Percentiles rank a stretch among this genome's conserved stretches.
Conservation (phyloP, 306 rosid genomes). For the Canavalia ensiformis region DNA sequence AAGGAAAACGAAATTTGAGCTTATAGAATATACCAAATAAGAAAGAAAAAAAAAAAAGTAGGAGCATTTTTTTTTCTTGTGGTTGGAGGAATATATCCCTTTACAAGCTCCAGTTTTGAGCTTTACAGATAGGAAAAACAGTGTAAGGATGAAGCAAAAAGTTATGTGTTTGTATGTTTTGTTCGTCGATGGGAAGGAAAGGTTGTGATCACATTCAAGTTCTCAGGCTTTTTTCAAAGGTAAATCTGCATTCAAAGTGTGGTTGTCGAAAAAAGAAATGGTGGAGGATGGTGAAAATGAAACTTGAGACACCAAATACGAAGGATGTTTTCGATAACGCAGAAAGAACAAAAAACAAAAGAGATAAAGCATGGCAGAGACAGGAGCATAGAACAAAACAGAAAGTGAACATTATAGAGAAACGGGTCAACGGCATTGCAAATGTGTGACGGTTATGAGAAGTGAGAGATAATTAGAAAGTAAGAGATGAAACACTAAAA, state of each 20-base stretch:
- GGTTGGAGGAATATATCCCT: conserved; percentile 37
- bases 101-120: conserved; percentile 37
- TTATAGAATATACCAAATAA: conserved; percentile 32
- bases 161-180: neutral
- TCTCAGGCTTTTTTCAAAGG: conserved; percentile 26
- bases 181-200: neutral
- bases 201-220: conserved; percentile 42
- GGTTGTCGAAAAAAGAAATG: neutral
- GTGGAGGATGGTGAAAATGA: conserved; percentile 18
- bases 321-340: neutral
- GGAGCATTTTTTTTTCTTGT: conserved; percentile 52
- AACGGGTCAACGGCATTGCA: conserved; percentile 55
- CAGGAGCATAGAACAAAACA: conserved; percentile 19
- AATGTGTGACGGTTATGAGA: neutral
- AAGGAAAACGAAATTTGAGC: conserved; percentile 11
- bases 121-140: conserved; percentile 55
- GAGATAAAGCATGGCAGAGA: conserved; percentile 26
- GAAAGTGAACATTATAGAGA: neutral
- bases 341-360: conserved; percentile 5
- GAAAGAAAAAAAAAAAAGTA: conserved; percentile 44
- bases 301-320: conserved; percentile 29
- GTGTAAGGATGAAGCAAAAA: conserved; percentile 41
- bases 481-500: neutral
- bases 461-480: neutral
- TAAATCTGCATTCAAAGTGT: neutral